phyloP scores from a whole-genome alignment of 2,329 filamentous ascomycete genomes.

The Paramyrothecium sp. region DNA sequence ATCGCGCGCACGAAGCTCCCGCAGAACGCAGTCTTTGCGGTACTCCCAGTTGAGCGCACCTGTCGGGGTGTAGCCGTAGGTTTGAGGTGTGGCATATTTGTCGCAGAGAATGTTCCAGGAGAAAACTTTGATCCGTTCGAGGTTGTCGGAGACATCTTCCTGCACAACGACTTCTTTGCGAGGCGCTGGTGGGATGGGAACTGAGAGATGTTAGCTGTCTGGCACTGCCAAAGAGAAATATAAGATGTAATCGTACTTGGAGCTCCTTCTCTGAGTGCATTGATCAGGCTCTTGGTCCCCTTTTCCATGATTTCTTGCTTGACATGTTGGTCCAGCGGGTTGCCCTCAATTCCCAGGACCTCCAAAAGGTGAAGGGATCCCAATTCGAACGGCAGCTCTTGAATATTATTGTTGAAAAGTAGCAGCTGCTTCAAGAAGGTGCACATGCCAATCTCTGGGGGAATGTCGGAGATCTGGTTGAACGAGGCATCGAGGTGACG shows the following conservation, averaged over 20 bases:
- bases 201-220: conserved; percentile 43
- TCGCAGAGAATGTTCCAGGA: conserved; percentile 97
- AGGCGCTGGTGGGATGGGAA: conserved; percentile 72
- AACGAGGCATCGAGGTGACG: conserved; percentile 83
- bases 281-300: conserved; percentile 83
- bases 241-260: conserved; percentile 63
- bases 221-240: conserved; percentile 2
- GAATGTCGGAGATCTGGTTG: conserved; percentile 80
- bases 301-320: conserved; percentile 84
- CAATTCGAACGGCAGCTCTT: conserved; percentile 78
- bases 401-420: conserved; percentile 88
- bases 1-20: conserved; percentile 75
- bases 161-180: conserved; percentile 79
- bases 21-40: conserved; percentile 77
- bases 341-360: conserved; percentile 87
- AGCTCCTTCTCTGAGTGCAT: conserved; percentile 77
- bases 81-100: conserved; percentile 79
- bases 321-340: conserved; percentile 73
- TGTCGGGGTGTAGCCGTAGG: conserved; percentile 89
- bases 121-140: conserved; percentile 78
- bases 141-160: conserved; percentile 55
- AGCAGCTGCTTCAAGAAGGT: conserved; percentile 84
- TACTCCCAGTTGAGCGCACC: conserved; percentile 84
- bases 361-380: conserved; percentile 88
- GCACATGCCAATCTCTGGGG: conserved; percentile 94